Conservation (phyloP, 495 filamentous ascomycete species). For the Penicillium pancosmium region DNA sequence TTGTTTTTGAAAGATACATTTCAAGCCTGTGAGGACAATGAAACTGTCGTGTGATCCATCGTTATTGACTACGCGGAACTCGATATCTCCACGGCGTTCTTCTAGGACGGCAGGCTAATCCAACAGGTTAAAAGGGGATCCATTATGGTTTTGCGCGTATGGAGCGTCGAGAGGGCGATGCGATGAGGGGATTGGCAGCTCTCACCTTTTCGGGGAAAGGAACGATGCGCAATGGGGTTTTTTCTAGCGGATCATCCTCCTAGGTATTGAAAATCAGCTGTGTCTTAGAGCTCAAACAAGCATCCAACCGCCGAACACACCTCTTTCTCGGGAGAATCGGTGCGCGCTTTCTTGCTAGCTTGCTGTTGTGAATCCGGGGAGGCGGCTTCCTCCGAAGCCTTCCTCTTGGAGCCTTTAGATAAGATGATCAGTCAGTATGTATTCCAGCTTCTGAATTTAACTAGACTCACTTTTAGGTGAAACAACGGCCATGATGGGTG, state of each 20-base stretch:
- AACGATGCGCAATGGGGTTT: constrained; percentile 56
- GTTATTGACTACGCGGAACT: constrained; percentile 98
- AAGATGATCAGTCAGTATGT: constrained; percentile 6
- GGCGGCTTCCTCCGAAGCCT: constrained; percentile 71
- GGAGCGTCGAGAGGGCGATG: not conserved
- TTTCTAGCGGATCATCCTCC: constrained; percentile 38
- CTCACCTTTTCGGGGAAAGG: constrained; percentile 84
- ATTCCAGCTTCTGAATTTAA: not conserved
- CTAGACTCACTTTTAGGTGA: constrained; percentile 29
- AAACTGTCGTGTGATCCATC: constrained; percentile 85
- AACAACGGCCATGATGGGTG: constrained; percentile 22
- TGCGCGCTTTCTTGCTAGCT: constrained; percentile 61
- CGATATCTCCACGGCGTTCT: constrained; percentile 93
- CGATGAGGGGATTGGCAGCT: constrained; percentile 1
- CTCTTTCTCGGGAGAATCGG: constrained; percentile 57
- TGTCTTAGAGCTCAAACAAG: not conserved
- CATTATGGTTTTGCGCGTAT: not conserved
- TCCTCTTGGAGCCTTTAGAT: constrained; percentile 68
- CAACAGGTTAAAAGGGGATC: constrained; percentile 7
- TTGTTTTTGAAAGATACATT: constrained; percentile 98
- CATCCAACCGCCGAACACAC: constrained; percentile 22
- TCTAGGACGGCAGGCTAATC: constrained; percentile 83
- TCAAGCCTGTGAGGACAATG: constrained; percentile 92
- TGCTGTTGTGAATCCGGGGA: constrained; percentile 55
- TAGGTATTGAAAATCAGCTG: constrained; percentile 9